Base-by-base conservation (phyloP, 352 stramenopile species). In the Pythium angustatum region DNA sequence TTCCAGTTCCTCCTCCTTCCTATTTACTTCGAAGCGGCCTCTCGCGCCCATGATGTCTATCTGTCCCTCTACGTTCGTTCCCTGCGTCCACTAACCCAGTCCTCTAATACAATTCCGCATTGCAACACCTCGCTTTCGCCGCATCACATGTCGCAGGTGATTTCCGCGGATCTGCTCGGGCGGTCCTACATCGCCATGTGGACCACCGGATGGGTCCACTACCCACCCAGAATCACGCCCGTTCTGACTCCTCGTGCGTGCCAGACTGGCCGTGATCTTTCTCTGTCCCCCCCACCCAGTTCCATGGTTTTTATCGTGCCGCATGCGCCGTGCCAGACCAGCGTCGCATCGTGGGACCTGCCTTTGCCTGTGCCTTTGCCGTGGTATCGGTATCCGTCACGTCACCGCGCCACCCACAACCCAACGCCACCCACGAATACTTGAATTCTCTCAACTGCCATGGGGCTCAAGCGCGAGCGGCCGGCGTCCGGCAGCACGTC, bases 381-480 rank as follows among this genome's bases (percentile, higher is more conserved):
- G n/a, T n/a, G n/a, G n/a, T n/a, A n/a, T n/a, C n/a, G n/a, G n/a
- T n/a, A n/a, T n/a, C n/a, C n/a, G n/a, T n/a, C n/a, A n/a, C n/a
- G n/a, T 33, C 36, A 28, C 41, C 41, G 41, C 27, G 41, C 41
- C 19, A 27, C 15, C 27, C 41, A 7, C 41, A 10, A 48, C 41
- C 41, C 41, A 48, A 17, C 17, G 41, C 41, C 10, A 48, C 41
- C 41, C 41, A 48, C 41, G 27, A 5, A n/a, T n/a, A n/a, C n/a
- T n/a, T n/a, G n/a, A n/a, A n/a, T n/a, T n/a, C n/a, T n/a, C n/a
- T n/a, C n/a, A n/a, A n/a, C n/a, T n/a, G n/a, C 15, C 47, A 64
- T 64, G 57, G 57, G 57, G 5, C 30, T 66, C 48, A 66, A 66
- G 50, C 59, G 59, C 21, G 50, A 44, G 59, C 59, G 48, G 5